Evolutionary conservation across 176 grass and related monocot genomes (phyloP).

Genomic region (Pontederia crassipes): DNA sequence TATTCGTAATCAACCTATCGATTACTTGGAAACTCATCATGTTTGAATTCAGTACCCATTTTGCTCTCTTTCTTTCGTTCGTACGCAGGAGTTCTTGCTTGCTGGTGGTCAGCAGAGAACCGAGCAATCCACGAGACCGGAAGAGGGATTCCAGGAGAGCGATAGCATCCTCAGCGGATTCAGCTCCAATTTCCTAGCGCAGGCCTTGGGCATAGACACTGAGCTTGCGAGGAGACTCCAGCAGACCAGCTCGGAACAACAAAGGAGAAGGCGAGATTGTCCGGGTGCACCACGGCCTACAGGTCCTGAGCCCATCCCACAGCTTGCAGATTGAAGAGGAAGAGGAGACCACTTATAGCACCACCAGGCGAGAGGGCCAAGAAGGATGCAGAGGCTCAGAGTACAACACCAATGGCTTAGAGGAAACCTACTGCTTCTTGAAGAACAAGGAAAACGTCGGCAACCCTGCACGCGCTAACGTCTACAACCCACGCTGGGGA

Average conservation of each 20-base stretch:
- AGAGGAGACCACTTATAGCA: not conserved
- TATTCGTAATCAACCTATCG: not conserved
- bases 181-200: not conserved
- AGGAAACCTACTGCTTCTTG: constrained; percentile 29
- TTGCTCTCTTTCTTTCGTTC: too few species aligned
- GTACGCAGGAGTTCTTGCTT: constrained; percentile 28
- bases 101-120: constrained; percentile 25
- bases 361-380: not conserved
- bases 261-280: not conserved
- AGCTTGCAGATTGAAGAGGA: not conserved
- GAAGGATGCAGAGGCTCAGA: not conserved
- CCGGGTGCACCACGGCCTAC: not conserved
- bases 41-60: too few species aligned
- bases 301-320: not conserved
- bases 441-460: constrained; percentile 27
- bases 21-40: not conserved
- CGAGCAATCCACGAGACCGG: not conserved
- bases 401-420: constrained; percentile 13
- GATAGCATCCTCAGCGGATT: not conserved
- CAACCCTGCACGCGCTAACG: constrained; percentile 17
- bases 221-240: not conserved
- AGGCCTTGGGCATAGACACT: not conserved
- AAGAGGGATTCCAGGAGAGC: not conserved
- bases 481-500: constrained; percentile 26
- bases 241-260: too few species aligned